Conservation (phyloP, 179 eudicot genomes). For the Nepenthes alata region DNA sequence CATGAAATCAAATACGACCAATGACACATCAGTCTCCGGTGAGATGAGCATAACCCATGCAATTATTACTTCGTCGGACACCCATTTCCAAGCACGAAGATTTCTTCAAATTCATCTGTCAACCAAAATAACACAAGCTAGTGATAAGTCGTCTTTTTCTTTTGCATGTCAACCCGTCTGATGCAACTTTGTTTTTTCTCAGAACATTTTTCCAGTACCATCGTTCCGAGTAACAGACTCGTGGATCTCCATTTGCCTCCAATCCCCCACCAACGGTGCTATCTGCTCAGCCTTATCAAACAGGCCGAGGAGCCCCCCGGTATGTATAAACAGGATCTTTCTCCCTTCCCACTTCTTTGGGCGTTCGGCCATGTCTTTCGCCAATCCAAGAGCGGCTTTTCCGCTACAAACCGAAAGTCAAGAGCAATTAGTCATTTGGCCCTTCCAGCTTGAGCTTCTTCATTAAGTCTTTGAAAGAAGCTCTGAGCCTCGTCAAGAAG, state of each 20-base stretch:
- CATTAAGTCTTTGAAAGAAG: no score
- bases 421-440: background rate
- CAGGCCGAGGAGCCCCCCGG: slow-evolving; percentile 88
- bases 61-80: no score
- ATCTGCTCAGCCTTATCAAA: slow-evolving; percentile 69
- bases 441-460: no score
- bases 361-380: slow-evolving; percentile 69
- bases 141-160: no score
- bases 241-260: slow-evolving; percentile 64
- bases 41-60: no score
- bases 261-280: slow-evolving; percentile 40
- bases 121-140: no score
- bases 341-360: slow-evolving; percentile 82
- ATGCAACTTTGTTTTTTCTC: background rate
- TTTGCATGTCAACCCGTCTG: no score
- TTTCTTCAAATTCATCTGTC: no score
- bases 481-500: no score
- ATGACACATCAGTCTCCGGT: no score
- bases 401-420: slow-evolving; percentile 33
- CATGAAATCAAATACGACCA: no score
- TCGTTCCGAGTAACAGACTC: slow-evolving; percentile 63
- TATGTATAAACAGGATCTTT: slow-evolving; percentile 81
- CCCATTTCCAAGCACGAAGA: no score
- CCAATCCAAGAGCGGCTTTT: slow-evolving; percentile 71
- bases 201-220: slow-evolving; percentile 86